Base-by-base conservation (phyloP, 129 eudicot species). In the Calendula officinalis region DNA sequence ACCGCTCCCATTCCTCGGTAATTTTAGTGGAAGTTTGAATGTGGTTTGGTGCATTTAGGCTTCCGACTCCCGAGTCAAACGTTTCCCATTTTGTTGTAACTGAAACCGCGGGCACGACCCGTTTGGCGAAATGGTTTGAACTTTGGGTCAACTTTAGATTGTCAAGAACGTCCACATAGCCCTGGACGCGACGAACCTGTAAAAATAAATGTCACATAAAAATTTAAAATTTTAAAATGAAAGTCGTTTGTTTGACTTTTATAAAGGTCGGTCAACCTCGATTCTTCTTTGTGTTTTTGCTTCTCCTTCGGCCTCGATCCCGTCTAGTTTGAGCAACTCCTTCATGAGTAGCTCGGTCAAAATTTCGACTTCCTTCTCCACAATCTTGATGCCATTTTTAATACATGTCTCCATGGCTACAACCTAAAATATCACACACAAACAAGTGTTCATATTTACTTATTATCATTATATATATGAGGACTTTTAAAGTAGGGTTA, bases 301-400 rank as follows among this genome's bases (percentile, higher is more conserved):
- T 71, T 84, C 86, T 64, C 87, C 84, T 10, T 78, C 84, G 17
- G 91, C 91, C 34, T 81, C 82, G 40, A 84, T 81, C 35, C 78
- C 62, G 46, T 84, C 91, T 7, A 84, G 62, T 68, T 75, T 84
- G 46, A 84, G 79, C 64, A 84, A 56, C 46, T 81, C 87, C 57
- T 71, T 78, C 91, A 84, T 84, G 10, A 84, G 78, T 64, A 84
- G 60, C 78, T 84, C 87, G 3, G 87, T 72, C 67, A 70, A 65
- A 11, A 68, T 60, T 35, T 75, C 76, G 51, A 84, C 47, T 55
- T 84, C 87, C 62, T 78, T 81, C 7, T 75, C 78, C 22, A 36
- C 49, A 46, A 81, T 71, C 57, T 78, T 75, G 37, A 50, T 38
- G 8, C 87, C 87, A 1, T 68, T 75, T 64, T 66, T 43, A 38